Base-by-base conservation (phyloP, 345 rosid species). In the Geranium rotundifolium region DNA sequence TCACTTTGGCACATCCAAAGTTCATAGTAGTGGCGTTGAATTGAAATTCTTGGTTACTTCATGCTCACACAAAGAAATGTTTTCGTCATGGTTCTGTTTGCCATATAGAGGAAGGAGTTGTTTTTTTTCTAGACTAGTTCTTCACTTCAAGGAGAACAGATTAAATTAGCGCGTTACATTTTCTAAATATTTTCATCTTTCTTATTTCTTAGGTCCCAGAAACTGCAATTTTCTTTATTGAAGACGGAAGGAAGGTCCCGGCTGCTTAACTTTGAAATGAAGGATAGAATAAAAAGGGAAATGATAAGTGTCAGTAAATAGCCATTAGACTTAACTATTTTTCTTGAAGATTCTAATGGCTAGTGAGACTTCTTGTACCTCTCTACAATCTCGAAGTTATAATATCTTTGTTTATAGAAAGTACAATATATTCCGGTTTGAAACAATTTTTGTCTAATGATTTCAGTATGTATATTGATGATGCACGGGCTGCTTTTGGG, bases 221-320 rank as follows among this genome's bases (percentile, higher is more conserved):
- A 71, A 69, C 81, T 68, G 87, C 95, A 46, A 89, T 91, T 65
- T 89, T 82, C 79, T 85, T 87, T 72, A 85, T 91, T 3, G 96
- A 91, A 79, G 96, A 91, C 67, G 96, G 98, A 41, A 89, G 81
- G 77, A 89, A 87, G 78, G 89, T 91, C 57, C 84, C 87, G 29
- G 95, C 87, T 29, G 85, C 79, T 73, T 91, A 81, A 91, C 41
- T 56, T 57, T 46, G 52, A 46, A 10, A 34, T 34, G 52, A 46
- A 46, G 14, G 52, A 12, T 46, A 7, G 0, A 46, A 46, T 46
- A 46, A 46, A 46, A 12, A 7, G 52, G 15, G 52, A 14, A 10
- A 46, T 46, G 52, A 14, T 46, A 46, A 46, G 14, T 46, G 52
- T 46, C 52, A 46, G 52, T 46, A 46, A 46, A 9, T 46, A 12